Conservation (phyloP, 345 rosid genomes). For the Boechera retrofracta region DNA sequence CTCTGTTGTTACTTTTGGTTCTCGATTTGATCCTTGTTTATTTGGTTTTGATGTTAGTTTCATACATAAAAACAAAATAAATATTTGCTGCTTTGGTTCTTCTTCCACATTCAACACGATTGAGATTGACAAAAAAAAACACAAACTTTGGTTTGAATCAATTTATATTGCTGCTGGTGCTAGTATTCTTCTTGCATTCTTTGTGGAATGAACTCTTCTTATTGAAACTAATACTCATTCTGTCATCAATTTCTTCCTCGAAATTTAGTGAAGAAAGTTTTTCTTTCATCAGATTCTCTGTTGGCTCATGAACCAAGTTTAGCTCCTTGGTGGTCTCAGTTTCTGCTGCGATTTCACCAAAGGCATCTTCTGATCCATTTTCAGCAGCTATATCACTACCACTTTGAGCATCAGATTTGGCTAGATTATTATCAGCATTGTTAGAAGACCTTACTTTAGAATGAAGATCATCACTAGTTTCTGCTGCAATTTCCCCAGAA, state of each 20-base stretch:
- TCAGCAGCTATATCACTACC: not conserved
- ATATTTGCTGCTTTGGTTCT: not conserved
- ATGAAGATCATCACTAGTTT: slow-evolving; percentile 26
- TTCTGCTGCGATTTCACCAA: slow-evolving; percentile 25
- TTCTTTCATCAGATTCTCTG: slow-evolving; percentile 31
- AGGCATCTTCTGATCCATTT: too few relatives aligned
- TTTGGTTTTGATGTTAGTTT: not conserved
- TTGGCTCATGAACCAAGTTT: not conserved
- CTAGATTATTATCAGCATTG: not conserved
- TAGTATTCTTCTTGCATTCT: slow-evolving; percentile 29
- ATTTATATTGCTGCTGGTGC: slow-evolving; percentile 20
- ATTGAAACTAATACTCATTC: slow-evolving; percentile 56
- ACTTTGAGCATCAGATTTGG: slow-evolving; percentile 33
- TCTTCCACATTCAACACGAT: too few relatives aligned
- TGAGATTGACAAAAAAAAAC: not conserved
- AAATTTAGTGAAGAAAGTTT: slow-evolving; percentile 43
- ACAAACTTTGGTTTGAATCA: not conserved
- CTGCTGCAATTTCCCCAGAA: not conserved
- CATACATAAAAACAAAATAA: not conserved
- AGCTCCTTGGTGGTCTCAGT: not conserved
- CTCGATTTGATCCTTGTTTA: not conserved
- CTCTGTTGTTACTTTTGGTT: not conserved
- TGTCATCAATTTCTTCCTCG: slow-evolving; percentile 47
- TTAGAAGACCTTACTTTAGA: slow-evolving; percentile 15
- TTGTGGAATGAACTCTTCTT: slow-evolving; percentile 47